phyloP scores from a whole-genome alignment of 208 protist genomes.

The Vickermania ingenoplastis region DNA sequence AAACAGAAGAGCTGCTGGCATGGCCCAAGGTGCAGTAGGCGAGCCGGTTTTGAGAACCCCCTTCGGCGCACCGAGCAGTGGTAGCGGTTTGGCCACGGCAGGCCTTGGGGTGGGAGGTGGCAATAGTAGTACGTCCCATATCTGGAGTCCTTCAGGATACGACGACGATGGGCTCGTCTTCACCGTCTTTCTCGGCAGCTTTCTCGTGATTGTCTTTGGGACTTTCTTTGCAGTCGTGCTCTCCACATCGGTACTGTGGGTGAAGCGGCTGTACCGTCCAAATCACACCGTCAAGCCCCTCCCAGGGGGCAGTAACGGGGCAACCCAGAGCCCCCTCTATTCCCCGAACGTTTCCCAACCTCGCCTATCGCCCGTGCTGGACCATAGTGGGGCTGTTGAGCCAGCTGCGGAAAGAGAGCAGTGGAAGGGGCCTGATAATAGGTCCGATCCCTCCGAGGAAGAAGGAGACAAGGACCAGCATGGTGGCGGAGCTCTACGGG shows the following conservation, averaged over 20 bases:
- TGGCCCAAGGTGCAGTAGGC: too few species aligned
- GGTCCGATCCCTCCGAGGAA: too few species aligned
- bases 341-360: background rate
- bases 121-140: too few species aligned
- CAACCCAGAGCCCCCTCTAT: background rate
- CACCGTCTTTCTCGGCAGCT: constrained; percentile 28
- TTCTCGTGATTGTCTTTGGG: constrained; percentile 22
- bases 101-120: too few species aligned
- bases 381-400: background rate
- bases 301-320: background rate
- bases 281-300: constrained; percentile 62
- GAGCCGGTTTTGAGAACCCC: too few species aligned
- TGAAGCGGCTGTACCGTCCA: constrained; percentile 63
- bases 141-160: constrained; percentile 14
- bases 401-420: background rate
- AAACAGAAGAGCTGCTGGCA: too few species aligned
- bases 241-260: constrained; percentile 35
- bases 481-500: too few species aligned
- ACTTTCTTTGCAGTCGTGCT: constrained; percentile 28
- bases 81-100: too few species aligned
- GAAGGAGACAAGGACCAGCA: too few species aligned
- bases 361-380: background rate
- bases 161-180: constrained; percentile 76
- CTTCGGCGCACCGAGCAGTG: too few species aligned
- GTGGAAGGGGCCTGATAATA: too few species aligned